Conservation (phyloP, 1,284 basidiomycete genomes). For the Thecaphora thlaspeos region DNA sequence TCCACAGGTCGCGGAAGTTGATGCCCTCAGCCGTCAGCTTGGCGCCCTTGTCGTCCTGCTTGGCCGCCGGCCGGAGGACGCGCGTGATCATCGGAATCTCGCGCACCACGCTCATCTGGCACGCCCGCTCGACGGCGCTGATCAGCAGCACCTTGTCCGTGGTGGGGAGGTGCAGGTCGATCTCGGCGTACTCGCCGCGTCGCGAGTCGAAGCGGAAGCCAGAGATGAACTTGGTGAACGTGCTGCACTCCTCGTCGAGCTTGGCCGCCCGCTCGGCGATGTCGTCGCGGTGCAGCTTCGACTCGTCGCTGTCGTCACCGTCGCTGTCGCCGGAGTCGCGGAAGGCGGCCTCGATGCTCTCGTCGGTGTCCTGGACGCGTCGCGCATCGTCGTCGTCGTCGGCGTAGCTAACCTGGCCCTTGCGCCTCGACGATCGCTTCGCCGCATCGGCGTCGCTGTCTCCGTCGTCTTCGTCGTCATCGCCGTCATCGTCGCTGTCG, state of each 20-base stretch:
- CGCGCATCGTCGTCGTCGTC: slow-evolving; percentile 57
- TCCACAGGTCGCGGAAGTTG: slow-evolving; percentile 89
- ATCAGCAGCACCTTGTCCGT: slow-evolving; percentile 56
- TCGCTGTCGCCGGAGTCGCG: slow-evolving; percentile 48
- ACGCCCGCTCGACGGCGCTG: slow-evolving; percentile 56
- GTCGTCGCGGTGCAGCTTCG: slow-evolving; percentile 10
- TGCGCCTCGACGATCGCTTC: slow-evolving; percentile 67
- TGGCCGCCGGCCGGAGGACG: slow-evolving; percentile 47
- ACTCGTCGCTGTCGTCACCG: slow-evolving; percentile 48
- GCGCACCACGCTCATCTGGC: slow-evolving; percentile 51
- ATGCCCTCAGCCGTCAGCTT: slow-evolving; percentile 55
- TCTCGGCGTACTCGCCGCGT: slow-evolving; percentile 61
- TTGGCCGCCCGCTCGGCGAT: slow-evolving; percentile 49
- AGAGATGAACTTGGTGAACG: slow-evolving; percentile 62
- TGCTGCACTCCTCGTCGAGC: slow-evolving; percentile 62
- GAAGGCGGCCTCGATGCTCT: slow-evolving; percentile 70
- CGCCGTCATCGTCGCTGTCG: slow-evolving; percentile 45
- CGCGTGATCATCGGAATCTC: slow-evolving; percentile 53
- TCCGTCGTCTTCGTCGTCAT: slow-evolving; percentile 55
- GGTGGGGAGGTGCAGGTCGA: slow-evolving; percentile 46
- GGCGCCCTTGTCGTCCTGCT: slow-evolving; percentile 36
- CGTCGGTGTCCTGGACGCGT: slow-evolving; percentile 59
- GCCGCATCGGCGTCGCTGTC: slow-evolving; percentile 74
- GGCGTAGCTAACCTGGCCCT: slow-evolving; percentile 73
- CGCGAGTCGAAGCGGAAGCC: slow-evolving; percentile 72